Base-by-base conservation (phyloP, 176 grass and related monocot genomes). In the Pharus latifolius region DNA sequence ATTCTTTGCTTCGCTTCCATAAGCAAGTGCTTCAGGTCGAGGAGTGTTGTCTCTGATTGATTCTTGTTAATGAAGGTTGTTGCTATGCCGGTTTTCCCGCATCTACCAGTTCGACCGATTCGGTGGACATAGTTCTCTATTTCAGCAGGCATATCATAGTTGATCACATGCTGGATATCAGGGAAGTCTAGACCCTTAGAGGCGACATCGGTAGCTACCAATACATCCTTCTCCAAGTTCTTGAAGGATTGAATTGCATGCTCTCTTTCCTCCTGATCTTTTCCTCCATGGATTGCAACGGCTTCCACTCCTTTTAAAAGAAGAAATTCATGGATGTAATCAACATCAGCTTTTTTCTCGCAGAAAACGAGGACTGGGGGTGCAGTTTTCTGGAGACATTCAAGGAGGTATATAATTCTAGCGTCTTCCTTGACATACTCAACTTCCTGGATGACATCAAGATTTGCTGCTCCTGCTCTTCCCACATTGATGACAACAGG, bases 31-130 rank as follows among this genome's bases (percentile, higher is more conserved):
- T 88, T 98, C 19, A 98, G 74, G 72, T 98, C 94, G 13, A 98
- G 87, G 23, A 98, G 81, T 0, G 89, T 90, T 9, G 90, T 94
- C 76, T 86, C 84, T 13, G 87, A 88, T 44, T 99, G 95, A 33
- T 91, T 99, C 87, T 91, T 99, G 82, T 94, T 99, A 60, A 99
- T 99, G 73, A 99, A 99, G n/a, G 95, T 99, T 10, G 95, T 94
- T 27, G 90, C 95, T 78, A 94, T 86, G 16, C 90, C 95, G 27
- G 87, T 99, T 73, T 94, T 99, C 24, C 95, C 90, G 2, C 90
- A 99, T 49, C 90, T 76, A 45, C 95, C 95, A 2, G 90, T 99
- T 83, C 95, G 90, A 52, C 95, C 95, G 25, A 98, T 98, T 52
- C 95, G 77, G 53, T 98, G 95, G 33, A 94, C 95, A 27, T 91